Base-by-base conservation (phyloP, 768 basidiomycete species). In the Leccinellum rugosiceps region DNA sequence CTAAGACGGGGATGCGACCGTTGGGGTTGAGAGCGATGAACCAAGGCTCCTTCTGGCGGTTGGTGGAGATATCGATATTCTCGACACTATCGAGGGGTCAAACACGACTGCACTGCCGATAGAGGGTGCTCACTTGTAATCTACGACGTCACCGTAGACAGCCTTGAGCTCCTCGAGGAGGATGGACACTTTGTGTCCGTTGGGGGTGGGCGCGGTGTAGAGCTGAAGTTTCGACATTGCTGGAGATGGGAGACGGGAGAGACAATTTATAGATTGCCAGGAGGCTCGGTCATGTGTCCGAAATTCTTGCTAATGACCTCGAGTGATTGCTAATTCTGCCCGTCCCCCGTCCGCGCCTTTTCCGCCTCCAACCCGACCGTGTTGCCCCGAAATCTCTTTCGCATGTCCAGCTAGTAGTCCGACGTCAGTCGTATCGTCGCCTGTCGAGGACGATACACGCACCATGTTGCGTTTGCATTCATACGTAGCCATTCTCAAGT, bases 401-500 rank as follows among this genome's bases (percentile, higher is more conserved):
- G 80, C 90, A 92, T 92, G 67, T 92, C 90, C 64, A 92, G 73
- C 90, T 92, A 51, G 26, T 38, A 1, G 32, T 23, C 19, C 10
- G n/a, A 21, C 14, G 50, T 54, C 25, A 25, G 59, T 21, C 31
- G 3, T 41, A 19, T 4, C 14, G 43, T 50, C 50, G 58, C 30
- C 30, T 13, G 44, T 46, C 21, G 23, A 15, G 19, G 13, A 21
- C 25, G 13, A 26, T 13, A 8, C 17, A 68, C 84, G 57, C 57
- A 92, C 92, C 90, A 92, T 89, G 44, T 87, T 90, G 57, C 92
- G 80, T 72, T 96, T 96, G 76, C 94, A 96, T 62, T 95, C 91
- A 63, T 90, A 94, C 1, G 89, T 86, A 11, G 91, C 90, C 71
- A 84, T 85, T 52, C 94, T 80, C 54, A 96, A 75, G 26, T 84